Evolutionary conservation across 1,284 basidiomycete species (phyloP).

Genomic region (Ustilago bromivora): DNA sequence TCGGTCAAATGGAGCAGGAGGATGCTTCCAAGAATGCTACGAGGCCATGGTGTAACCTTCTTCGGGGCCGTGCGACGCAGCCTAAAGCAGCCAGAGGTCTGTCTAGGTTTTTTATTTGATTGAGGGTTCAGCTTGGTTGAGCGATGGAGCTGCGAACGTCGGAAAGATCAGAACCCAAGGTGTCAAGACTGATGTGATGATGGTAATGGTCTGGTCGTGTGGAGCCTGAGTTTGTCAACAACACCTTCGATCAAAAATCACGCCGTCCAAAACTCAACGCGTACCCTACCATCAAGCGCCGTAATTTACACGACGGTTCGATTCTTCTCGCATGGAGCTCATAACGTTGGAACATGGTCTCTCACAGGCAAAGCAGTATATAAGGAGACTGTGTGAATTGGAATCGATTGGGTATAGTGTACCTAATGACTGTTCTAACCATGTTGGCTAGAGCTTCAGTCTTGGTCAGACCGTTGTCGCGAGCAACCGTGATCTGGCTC

Average conservation of each 20-base stretch:
- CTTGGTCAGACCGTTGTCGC: not conserved
- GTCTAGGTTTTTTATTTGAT: not conserved
- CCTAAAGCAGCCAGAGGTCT: too few species aligned
- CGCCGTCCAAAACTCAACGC: slow-evolving; percentile 13
- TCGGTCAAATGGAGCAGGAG: slow-evolving; percentile 12
- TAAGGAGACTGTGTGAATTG: not conserved
- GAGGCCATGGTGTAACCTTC: slow-evolving; percentile 10
- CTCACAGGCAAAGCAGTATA: not conserved
- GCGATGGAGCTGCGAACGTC: not conserved
- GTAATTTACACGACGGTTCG: slow-evolving; percentile 20
- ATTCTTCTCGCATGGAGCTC: not conserved
- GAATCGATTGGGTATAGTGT: not conserved
- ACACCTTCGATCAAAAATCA: slow-evolving; percentile 20
- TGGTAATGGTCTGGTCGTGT: slow-evolving; percentile 17
- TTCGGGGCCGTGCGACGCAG: too few species aligned
- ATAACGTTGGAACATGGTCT: not conserved
- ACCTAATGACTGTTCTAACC: not conserved
- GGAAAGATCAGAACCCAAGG: not conserved
- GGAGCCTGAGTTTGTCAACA: slow-evolving; percentile 41
- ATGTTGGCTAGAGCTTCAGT: not conserved
- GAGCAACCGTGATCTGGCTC: not conserved
- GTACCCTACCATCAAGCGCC: not conserved
- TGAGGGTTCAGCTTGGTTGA: not conserved
- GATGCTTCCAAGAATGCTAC: slow-evolving; percentile 2
- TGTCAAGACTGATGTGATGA: not conserved